Evolutionary conservation across 805 yeast genomes (phyloP).

Genomic region (Wickerhamomyces kurtzmanii): DNA sequence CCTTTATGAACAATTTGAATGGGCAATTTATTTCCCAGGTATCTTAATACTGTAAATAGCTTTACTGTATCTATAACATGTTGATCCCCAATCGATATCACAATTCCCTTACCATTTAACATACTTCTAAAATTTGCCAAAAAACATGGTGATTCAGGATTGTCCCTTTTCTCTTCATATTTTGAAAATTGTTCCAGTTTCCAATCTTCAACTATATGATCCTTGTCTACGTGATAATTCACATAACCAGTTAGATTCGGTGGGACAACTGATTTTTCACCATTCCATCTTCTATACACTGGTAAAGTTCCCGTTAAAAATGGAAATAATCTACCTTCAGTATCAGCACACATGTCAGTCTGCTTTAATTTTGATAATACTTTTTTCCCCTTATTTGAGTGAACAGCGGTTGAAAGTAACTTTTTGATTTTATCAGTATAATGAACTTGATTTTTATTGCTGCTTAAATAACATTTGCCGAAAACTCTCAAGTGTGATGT

Average conservation of each 20-base stretch:
- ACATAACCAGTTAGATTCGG: slow-evolving; percentile 18
- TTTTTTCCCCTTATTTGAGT: too few relatives aligned
- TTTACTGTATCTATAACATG: slow-evolving; percentile 11
- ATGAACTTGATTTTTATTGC: slow-evolving; percentile 4
- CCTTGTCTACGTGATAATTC: slow-evolving; percentile 1
- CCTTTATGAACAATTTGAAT: slow-evolving; percentile 21
- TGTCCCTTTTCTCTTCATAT: too few relatives aligned
- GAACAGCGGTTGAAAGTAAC: slow-evolving; percentile 1
- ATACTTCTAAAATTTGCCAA: slow-evolving; percentile 10
- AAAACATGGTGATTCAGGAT: too few relatives aligned
- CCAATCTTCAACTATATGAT: slow-evolving; percentile 3
- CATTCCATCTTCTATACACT: slow-evolving; percentile 25
- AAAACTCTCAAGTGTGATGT: slow-evolving; percentile 12
- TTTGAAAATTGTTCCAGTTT: too few relatives aligned
- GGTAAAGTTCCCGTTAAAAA: slow-evolving; percentile 29
- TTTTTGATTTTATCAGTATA: slow-evolving; percentile 3
- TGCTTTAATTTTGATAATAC: neutral
- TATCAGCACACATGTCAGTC: slow-evolving; percentile 16
- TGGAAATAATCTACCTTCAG: slow-evolving; percentile 26
- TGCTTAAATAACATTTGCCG: slow-evolving; percentile 11
- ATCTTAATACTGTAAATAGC: slow-evolving; percentile 17
- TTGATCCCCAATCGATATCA: slow-evolving; percentile 15
- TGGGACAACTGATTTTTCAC: slow-evolving; percentile 10
- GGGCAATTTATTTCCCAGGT: slow-evolving; percentile 17
- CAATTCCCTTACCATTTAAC: slow-evolving; percentile 21